Percentiles rank a stretch among this genome's conserved stretches.
Conservation (phyloP, 306 rosid genomes). For the Cicer cuneatum region DNA sequence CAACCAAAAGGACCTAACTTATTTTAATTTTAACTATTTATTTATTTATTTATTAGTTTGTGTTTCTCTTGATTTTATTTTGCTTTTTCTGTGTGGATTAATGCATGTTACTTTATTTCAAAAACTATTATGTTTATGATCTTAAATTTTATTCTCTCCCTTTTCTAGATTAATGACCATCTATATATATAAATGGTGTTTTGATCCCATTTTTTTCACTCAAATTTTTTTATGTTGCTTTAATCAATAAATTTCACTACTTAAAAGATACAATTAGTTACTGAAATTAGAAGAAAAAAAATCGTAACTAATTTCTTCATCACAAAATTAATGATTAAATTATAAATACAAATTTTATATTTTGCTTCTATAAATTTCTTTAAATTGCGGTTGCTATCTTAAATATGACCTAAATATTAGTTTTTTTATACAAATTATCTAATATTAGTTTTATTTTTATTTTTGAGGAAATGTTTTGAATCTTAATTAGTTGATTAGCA, state of each 20-base stretch:
- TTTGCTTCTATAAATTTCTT: not conserved
- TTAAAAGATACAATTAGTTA: not conserved
- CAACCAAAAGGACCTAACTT: not conserved
- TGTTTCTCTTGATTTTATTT: conserved; percentile 16
- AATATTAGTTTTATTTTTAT: too few species aligned
- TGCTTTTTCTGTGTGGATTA: conserved; percentile 3
- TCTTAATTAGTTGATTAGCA: not conserved
- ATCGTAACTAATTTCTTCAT: too few species aligned
- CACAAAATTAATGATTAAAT: not conserved
- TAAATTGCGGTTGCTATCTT: not conserved
- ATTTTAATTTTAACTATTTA: not conserved
- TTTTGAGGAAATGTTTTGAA: not conserved
- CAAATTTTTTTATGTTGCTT: not conserved
- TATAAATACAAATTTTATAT: not conserved
- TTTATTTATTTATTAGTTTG: not conserved
- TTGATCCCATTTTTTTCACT: not conserved
- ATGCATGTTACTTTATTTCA: conserved; percentile 13
- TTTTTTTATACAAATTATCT: not conserved
- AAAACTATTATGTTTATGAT: not conserved
- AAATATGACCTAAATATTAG: not conserved
- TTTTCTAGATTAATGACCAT: not conserved
- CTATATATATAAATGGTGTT: not conserved
- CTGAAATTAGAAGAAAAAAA: not conserved
- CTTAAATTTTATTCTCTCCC: not conserved
- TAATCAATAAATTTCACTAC: not conserved